Evolutionary conservation across 805 yeast species (phyloP).

Genomic region (Allodekkera sacchari): DNA sequence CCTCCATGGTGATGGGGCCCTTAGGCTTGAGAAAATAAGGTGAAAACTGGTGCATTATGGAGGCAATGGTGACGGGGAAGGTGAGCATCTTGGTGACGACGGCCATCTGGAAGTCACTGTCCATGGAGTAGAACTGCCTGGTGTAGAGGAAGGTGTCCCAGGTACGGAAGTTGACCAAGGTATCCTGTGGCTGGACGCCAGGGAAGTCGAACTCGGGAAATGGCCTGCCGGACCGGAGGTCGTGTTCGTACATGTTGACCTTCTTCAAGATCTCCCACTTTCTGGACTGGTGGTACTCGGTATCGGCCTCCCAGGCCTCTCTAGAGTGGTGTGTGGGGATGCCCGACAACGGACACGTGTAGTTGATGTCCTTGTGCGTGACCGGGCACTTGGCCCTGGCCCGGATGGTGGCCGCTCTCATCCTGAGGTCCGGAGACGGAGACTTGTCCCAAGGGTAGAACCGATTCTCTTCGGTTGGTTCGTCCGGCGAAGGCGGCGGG

Average conservation of each 20-base stretch:
- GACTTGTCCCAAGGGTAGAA: constrained; percentile 90
- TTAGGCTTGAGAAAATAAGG: constrained; percentile 77
- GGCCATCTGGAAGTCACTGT: constrained; percentile 91
- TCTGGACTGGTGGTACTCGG: constrained; percentile 56
- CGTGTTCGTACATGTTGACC: constrained; percentile 92
- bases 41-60: constrained; percentile 73
- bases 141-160: constrained; percentile 96
- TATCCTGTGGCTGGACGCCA: constrained; percentile 64
- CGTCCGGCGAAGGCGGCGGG: constrained; percentile 55
- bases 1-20: constrained; percentile 87
- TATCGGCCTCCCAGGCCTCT: constrained; percentile 84
- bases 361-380: constrained; percentile 69
- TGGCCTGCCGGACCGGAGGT: constrained; percentile 84
- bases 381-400: constrained; percentile 89
- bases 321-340: constrained; percentile 91
- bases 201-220: constrained; percentile 97
- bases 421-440: constrained; percentile 79
- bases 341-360: constrained; percentile 88
- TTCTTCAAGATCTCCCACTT: constrained; percentile 69
- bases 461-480: constrained; percentile 64
- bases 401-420: constrained; percentile 85
- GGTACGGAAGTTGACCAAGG: constrained; percentile 62
- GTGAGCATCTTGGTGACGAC: constrained; percentile 91
- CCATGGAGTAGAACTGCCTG: constrained; percentile 90
- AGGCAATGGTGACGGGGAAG: constrained; percentile 85